phyloP scores from a whole-genome alignment of 306 rosid genomes.

The Parietaria judaica region DNA sequence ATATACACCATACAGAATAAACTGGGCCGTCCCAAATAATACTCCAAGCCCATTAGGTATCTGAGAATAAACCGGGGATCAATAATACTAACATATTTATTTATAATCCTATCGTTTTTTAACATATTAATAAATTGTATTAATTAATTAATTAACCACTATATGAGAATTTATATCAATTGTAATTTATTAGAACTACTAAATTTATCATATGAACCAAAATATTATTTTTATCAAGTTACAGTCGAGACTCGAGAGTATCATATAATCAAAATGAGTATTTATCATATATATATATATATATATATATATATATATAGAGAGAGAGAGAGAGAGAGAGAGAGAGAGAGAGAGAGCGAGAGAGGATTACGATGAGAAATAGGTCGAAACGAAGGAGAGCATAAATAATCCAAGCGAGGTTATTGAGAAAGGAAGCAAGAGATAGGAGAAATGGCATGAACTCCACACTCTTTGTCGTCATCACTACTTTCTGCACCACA shows the following conservation, averaged over 20 bases:
- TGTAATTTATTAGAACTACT: too few relatives aligned
- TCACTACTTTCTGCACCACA: conserved; percentile 64
- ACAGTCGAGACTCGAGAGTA: too few relatives aligned
- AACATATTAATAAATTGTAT: too few relatives aligned
- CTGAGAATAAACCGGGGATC: conserved; percentile 26
- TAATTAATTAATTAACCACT: too few relatives aligned
- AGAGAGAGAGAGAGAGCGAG: neutral
- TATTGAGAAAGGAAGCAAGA: conserved; percentile 54
- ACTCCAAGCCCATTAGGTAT: conserved; percentile 75
- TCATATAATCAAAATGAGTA: too few relatives aligned
- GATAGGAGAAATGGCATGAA: conserved; percentile 77
- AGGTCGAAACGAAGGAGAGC: conserved; percentile 65
- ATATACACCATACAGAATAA: conserved; percentile 58
- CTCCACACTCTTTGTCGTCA: conserved; percentile 73
- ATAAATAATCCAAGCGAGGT: conserved; percentile 61
- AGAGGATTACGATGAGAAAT: conserved; percentile 38
- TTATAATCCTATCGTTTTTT: too few relatives aligned
- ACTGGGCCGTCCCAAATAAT: conserved; percentile 40
- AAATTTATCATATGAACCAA: too few relatives aligned
- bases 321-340: neutral
- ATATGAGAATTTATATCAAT: too few relatives aligned
- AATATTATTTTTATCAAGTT: too few relatives aligned
- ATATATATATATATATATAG: neutral
- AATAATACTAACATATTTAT: too few relatives aligned
- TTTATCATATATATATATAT: too few relatives aligned